Conservation (phyloP, 78 protist genomes). For the slime mould (Dictyostelium discoideum) region DNA sequence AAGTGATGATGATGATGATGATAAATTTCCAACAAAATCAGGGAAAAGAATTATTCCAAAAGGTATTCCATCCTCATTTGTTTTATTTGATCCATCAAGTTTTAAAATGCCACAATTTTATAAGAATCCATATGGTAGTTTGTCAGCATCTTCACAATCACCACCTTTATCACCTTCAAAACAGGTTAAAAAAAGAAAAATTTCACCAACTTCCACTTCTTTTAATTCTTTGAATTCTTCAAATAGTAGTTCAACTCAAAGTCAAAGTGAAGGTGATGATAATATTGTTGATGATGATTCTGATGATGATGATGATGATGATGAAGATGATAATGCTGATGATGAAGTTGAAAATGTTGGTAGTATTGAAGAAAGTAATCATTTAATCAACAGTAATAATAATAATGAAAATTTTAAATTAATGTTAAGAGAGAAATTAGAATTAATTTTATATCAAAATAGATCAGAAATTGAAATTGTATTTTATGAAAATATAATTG, state of each 20-base stretch:
- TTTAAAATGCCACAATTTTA: constrained; percentile 1
- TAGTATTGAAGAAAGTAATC: no score
- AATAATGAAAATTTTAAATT: not conserved
- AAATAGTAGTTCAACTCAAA: not conserved
- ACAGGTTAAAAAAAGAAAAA: not conserved
- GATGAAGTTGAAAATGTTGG: not conserved
- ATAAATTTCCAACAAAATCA: not conserved
- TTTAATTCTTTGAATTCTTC: not conserved
- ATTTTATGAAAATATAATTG: not conserved
- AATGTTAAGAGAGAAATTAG: not conserved
- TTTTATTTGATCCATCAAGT: not conserved
- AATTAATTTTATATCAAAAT: not conserved
- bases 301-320: not conserved
- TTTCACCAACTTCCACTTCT: not conserved
- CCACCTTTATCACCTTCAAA: not conserved
- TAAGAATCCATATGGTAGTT: not conserved
- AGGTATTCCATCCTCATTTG: not conserved
- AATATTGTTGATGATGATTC: not conserved
- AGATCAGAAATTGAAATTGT: not conserved
- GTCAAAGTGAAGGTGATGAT: not conserved
- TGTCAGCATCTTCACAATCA: not conserved
- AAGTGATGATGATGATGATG: not conserved
- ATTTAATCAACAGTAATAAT: not conserved
- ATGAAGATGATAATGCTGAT: not conserved
- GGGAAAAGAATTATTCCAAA: not conserved